Conservation (phyloP, 768 basidiomycete genomes). For the Boletus reticulatus region DNA sequence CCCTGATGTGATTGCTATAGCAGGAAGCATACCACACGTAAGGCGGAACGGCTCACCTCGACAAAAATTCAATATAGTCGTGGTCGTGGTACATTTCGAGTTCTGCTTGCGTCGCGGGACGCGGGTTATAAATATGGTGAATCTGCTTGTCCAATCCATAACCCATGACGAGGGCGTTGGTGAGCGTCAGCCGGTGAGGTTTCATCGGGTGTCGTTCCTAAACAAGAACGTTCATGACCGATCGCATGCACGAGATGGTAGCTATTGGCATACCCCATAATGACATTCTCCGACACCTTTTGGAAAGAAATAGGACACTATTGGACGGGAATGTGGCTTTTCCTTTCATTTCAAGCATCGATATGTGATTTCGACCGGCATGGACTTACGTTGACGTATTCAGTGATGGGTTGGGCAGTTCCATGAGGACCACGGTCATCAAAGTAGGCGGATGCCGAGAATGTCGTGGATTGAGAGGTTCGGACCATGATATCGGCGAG, state of each 20-base stretch:
- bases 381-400: slow-evolving; percentile 65
- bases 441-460: slow-evolving; percentile 74
- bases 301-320: slow-evolving; percentile 96
- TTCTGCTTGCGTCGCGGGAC: slow-evolving; percentile 85
- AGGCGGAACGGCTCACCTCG: slow-evolving; percentile 52
- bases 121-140: slow-evolving; percentile 86
- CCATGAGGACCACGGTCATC: slow-evolving; percentile 71
- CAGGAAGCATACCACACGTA: neutral
- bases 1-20: slow-evolving; percentile 43
- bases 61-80: slow-evolving; percentile 96
- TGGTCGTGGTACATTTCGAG: slow-evolving; percentile 90
- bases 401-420: slow-evolving; percentile 75
- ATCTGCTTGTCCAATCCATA: slow-evolving; percentile 97
- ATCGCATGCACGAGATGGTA: neutral
- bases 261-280: slow-evolving; percentile 71
- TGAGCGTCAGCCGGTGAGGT: slow-evolving; percentile 92
- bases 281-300: slow-evolving; percentile 93
- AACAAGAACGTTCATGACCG: neutral
- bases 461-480: slow-evolving; percentile 46
- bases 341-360: slow-evolving; percentile 17
- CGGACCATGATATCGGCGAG: slow-evolving; percentile 33
- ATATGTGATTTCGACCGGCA: neutral
- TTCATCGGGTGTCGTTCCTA: slow-evolving; percentile 99
- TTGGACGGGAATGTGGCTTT: slow-evolving; percentile 50
- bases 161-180: slow-evolving; percentile 92